Evolutionary conservation across 768 basidiomycete species (phyloP), one percentile per base, ranked within the genome.

Genomic region (Calocybe gangraenosa): DNA sequence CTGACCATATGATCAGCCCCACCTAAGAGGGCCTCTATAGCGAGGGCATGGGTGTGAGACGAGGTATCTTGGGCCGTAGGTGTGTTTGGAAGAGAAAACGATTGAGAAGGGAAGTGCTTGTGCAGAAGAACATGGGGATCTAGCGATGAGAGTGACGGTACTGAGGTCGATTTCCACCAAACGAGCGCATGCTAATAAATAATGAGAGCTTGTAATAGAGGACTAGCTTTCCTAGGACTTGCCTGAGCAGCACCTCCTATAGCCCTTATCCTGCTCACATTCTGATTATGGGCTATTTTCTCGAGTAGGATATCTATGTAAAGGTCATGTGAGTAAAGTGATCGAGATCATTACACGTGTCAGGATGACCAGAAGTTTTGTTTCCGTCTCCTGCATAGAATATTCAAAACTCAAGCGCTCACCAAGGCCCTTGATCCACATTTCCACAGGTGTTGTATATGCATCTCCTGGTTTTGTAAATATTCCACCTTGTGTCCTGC

Each of bases 381-480:
- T 66, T 83, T 80, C 78, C 80, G 79, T 67, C 58, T 58, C 46
- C 53, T 50, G 44, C 47, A 46, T 42, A 55, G 57, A 58, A 57
- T 52, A 51, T 46, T 43, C 55, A 43, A 40, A 45, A 49, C 42
- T 38, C 13, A 49, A 35, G 48, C 45, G 68, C 83, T 65, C 62
- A 89, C 90, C 90, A 40, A 92, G 76, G 13, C 75, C 85, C 61
- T 87, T 89, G 44, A 90, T 81, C 89, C 89, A 92, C 86, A 92
- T 89, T 57, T 92, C 89, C 37, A 92, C 76, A 1, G 90, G 89
- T 6, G 89, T 90, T 31, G 87, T 91, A 59, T 86, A 90, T 18
- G 87, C 87, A 63, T 92, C 88, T 22, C 87, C 87, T 3, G 86
- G 84, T 0, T 86, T 87, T 35, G 86, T 90, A 64, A 90, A 90